Conservation (phyloP, 179 eudicot species). For the Actinidia arguta region DNA sequence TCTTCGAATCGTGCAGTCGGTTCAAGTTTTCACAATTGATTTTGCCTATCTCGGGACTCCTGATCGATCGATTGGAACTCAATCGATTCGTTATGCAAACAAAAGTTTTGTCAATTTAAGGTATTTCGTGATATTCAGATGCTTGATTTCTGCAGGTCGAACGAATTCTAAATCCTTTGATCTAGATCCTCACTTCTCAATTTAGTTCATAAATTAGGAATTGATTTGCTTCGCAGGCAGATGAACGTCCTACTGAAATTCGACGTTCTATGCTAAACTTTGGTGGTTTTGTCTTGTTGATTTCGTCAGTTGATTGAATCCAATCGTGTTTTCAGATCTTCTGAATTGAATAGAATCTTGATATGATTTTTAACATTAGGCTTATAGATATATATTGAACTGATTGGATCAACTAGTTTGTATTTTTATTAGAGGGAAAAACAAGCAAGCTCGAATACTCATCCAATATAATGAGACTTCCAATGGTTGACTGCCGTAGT, state of each 20-base stretch:
- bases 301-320: background rate
- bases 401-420: background rate
- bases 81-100: no score
- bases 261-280: background rate
- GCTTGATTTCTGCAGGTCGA: background rate
- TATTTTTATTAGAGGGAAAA: background rate
- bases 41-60: no score
- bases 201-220: background rate
- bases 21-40: no score
- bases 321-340: background rate
- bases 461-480: slow-evolving; percentile 31
- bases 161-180: background rate
- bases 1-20: no score
- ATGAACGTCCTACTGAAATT: no score
- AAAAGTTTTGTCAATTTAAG: background rate
- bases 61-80: slow-evolving; percentile 1
- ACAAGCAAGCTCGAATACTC: no score
- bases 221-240: background rate
- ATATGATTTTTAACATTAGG: background rate
- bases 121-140: background rate
- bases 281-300: background rate
- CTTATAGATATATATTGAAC: background rate
- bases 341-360: background rate
- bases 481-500: slow-evolving; percentile 56
- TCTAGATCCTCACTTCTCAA: background rate